These are phyloP conservation scores for Psilocybe tampanensis DNA, from an alignment of 768 basidiomycete genomes.

Conservation along the genomic window DNA sequence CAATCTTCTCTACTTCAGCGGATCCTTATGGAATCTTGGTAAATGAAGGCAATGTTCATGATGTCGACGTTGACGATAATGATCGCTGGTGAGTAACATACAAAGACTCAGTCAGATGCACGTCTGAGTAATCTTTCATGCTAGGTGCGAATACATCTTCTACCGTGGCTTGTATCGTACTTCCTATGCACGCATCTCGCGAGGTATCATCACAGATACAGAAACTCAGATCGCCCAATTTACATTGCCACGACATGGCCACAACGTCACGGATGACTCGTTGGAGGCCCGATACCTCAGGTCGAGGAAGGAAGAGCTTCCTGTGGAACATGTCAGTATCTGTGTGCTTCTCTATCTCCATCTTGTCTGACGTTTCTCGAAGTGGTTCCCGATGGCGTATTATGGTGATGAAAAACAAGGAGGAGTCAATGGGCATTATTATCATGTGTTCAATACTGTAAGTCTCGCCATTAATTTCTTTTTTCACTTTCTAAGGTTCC, in stretches of 20 bases:
- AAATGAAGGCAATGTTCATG: constrained; percentile 76
- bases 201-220: constrained; percentile 86
- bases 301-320: constrained; percentile 65
- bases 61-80: constrained; percentile 73
- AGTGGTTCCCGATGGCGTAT: constrained; percentile 83
- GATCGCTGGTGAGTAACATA: constrained; percentile 60
- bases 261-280: constrained; percentile 56
- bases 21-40: constrained; percentile 77
- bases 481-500: neutral
- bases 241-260: constrained; percentile 64
- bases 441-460: constrained; percentile 78
- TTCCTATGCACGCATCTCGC: constrained; percentile 80
- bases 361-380: neutral
- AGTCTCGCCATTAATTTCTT: constrained; percentile 21
- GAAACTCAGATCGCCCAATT: constrained; percentile 91
- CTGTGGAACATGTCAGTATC: constrained; percentile 58
- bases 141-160: constrained; percentile 89
- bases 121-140: neutral
- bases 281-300: constrained; percentile 68
- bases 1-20: constrained; percentile 39
- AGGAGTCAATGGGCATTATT: constrained; percentile 71
- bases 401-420: constrained; percentile 54
- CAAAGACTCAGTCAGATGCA: neutral
- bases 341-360: neutral
- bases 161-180: constrained; percentile 82